phyloP scores from a whole-genome alignment of 2,329 filamentous ascomycete species.

The Cercospora citrullina region DNA sequence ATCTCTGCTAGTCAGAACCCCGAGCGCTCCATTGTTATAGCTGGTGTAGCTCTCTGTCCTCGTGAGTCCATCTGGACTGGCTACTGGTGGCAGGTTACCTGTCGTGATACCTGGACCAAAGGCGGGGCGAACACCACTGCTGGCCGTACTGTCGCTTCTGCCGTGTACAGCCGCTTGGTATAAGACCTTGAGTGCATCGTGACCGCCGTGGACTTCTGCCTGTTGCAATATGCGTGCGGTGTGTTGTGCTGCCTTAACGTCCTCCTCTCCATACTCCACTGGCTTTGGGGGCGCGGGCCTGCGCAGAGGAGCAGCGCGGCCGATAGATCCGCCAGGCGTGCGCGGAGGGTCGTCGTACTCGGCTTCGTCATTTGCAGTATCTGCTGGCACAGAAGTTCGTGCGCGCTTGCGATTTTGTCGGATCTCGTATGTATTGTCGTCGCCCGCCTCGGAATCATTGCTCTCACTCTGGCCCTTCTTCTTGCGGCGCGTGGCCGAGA shows the following conservation, averaged over 20 bases:
- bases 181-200: constrained; percentile 87
- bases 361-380: constrained; percentile 45
- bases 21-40: constrained; percentile 26
- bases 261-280: constrained; percentile 49
- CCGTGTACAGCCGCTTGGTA: constrained; percentile 71
- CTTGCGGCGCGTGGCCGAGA: constrained; percentile 91
- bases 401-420: constrained; percentile 72
- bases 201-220: constrained; percentile 79
- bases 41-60: constrained; percentile 21
- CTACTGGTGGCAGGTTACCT: constrained; percentile 24
- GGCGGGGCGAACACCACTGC: constrained; percentile 30
- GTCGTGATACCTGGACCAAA: constrained; percentile 30
- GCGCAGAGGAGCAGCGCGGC: constrained; percentile 64
- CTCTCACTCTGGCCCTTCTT: constrained; percentile 63
- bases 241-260: constrained; percentile 60
- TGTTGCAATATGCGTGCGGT: constrained; percentile 61
- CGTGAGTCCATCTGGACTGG: constrained; percentile 26
- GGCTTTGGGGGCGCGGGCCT: constrained; percentile 52
- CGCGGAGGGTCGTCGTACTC: constrained; percentile 62
- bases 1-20: constrained; percentile 27
- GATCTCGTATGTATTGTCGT: constrained; percentile 62
- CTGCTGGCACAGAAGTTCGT: constrained; percentile 36
- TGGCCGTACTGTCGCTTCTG: constrained; percentile 48
- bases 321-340: constrained; percentile 66
- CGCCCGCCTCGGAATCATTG: constrained; percentile 45